A percentile compares a stretch with the other conserved stretches of the same genome.
These are phyloP conservation scores for Wickerhamomyces sp. DNA, from an alignment of 1,139 yeast genomes.

Conservation along the genomic window DNA sequence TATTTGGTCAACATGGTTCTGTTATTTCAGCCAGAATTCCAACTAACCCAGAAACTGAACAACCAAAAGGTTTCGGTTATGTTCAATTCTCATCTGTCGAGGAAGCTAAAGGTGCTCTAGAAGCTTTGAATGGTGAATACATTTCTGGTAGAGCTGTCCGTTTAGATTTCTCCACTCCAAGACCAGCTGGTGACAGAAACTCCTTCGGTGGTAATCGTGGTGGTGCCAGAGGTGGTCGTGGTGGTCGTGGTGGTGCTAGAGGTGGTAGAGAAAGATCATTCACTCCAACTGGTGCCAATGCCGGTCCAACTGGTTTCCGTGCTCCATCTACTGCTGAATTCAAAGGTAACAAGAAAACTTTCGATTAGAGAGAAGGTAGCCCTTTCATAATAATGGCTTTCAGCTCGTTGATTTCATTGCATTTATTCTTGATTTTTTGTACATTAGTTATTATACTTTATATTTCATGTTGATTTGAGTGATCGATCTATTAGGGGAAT, in stretches of 20 bases:
- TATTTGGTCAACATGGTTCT: conserved; percentile 74
- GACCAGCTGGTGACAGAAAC: conserved; percentile 38
- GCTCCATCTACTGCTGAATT: conserved; percentile 55
- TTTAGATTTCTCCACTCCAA: conserved; percentile 92
- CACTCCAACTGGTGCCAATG: conserved; percentile 54
- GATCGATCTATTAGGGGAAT: too few relatives aligned
- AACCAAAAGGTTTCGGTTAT: conserved; percentile 98
- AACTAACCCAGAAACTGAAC: conserved; percentile 97
- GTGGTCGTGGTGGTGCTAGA: conserved; percentile 36
- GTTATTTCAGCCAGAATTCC: conserved; percentile 91
- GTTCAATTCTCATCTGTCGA: conserved; percentile 85
- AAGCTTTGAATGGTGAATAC: conserved; percentile 83
- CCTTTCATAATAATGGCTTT: background rate
- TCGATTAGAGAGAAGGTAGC: conserved; percentile 42
- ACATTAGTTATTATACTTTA: background rate
- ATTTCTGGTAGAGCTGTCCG: conserved; percentile 92
- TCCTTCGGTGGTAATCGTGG: conserved; percentile 38
- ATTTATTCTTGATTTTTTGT: background rate
- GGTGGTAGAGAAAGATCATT: conserved; percentile 32
- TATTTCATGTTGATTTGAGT: too few relatives aligned
- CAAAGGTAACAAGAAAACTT: conserved; percentile 74
- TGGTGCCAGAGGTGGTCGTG: conserved; percentile 32
- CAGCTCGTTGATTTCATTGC: background rate
- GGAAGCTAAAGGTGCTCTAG: conserved; percentile 87
- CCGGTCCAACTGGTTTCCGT: conserved; percentile 19